Conservation (phyloP, 495 filamentous ascomycete species). For the Penicillium manginii region DNA sequence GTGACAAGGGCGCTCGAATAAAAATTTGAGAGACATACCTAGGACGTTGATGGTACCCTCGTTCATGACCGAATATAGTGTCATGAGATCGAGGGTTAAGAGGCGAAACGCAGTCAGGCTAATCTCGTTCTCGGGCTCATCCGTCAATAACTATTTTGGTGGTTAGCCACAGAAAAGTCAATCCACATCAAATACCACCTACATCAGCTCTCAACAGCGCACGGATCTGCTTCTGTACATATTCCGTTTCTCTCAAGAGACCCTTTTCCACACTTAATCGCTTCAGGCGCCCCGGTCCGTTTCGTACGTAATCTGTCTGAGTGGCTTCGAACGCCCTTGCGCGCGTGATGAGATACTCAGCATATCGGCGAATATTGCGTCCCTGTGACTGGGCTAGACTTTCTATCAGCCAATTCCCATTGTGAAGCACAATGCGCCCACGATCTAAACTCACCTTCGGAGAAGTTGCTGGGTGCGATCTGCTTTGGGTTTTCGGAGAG, state of each 20-base stretch:
- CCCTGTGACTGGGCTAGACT: conserved; percentile 85
- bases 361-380: conserved; percentile 90
- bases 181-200: conserved; percentile 31
- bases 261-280: conserved; percentile 91
- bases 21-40: conserved; percentile 54
- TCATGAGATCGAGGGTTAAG: conserved; percentile 86
- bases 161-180: conserved; percentile 19
- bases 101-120: conserved; percentile 94
- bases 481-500: conserved; percentile 81
- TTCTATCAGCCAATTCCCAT: conserved; percentile 17
- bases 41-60: conserved; percentile 98
- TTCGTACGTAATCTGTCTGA: conserved; percentile 87
- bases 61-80: conserved; percentile 93
- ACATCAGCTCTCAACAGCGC: conserved; percentile 90
- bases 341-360: conserved; percentile 81
- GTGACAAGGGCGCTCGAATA: neutral
- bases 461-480: conserved; percentile 86
- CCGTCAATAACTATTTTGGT: conserved; percentile 72
- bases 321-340: conserved; percentile 81
- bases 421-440: neutral
- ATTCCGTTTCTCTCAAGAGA: conserved; percentile 87
- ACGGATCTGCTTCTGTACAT: conserved; percentile 85
- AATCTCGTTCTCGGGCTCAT: conserved; percentile 96
- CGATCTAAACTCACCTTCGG: conserved; percentile 70
- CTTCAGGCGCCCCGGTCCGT: conserved; percentile 80